phyloP scores from a whole-genome alignment of 2,329 filamentous ascomycete species.

The Xylaria sp. region DNA sequence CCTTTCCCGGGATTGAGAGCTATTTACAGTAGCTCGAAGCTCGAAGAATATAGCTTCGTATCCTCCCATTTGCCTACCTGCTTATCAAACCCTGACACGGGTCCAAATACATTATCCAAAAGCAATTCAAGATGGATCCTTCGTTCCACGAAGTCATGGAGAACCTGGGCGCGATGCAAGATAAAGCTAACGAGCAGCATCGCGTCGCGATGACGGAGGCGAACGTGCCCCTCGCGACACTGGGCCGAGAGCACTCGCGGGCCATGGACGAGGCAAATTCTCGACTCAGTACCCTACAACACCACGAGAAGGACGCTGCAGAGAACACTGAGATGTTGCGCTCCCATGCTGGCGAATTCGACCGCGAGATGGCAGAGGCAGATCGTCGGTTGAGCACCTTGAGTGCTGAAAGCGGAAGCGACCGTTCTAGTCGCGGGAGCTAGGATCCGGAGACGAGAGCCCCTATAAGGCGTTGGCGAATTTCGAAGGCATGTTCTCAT shows the following conservation, averaged over 20 bases:
- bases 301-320: slow-evolving; percentile 5
- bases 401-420: not conserved
- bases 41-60: no score
- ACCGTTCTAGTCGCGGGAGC: slow-evolving; percentile 3
- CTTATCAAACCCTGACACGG: not conserved
- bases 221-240: slow-evolving; percentile 25
- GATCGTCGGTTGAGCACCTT: slow-evolving; percentile 21
- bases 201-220: slow-evolving; percentile 28
- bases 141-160: slow-evolving; percentile 25
- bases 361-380: slow-evolving; percentile 26
- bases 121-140: slow-evolving; percentile 11
- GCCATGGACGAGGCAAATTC: slow-evolving; percentile 25
- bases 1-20: no score
- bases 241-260: slow-evolving; percentile 23
- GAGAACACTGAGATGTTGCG: slow-evolving; percentile 15
- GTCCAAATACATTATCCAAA: not conserved
- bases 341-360: slow-evolving; percentile 10
- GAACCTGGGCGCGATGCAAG: slow-evolving; percentile 21
- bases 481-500: no score
- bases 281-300: slow-evolving; percentile 6
- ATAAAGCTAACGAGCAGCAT: slow-evolving; percentile 28
- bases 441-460: not conserved
- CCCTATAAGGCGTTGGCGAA: no score
- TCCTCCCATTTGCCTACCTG: not conserved
- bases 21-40: no score